Base-by-base conservation (phyloP, 352 stramenopile genomes). In the Pythium apleroticum region DNA sequence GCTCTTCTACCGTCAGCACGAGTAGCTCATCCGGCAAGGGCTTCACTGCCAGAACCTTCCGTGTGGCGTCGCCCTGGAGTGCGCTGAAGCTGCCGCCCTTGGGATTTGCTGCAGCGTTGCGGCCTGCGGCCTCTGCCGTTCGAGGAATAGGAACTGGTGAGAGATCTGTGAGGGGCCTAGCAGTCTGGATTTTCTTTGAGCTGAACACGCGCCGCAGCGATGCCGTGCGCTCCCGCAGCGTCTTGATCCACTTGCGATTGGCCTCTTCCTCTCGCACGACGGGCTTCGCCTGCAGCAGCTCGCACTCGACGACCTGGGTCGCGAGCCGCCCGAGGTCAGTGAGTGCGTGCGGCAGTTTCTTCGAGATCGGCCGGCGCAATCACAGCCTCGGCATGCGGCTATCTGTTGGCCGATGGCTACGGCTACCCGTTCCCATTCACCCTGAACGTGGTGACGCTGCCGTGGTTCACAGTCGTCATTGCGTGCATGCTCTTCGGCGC, bases 341-440 rank as follows among this genome's bases (percentile, higher is more conserved):
- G 20, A 43, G 52, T 8, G 39, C 39, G 24, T 22, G 39, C 5
- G 15, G 39, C 4, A 45, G 6, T n/a, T 20, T 45, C 37, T 4
- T 45, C 17, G 37, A 45, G 12, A 45, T n/a, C 3, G 37, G 37
- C 37, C 19, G n/a, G n/a, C n/a, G n/a, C n/a, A n/a, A n/a, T n/a
- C 28, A 56, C 57, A n/a, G 63, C 65, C 19, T 49, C 55, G 0
- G 41, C 27, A 5, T 52, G 52, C 22, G 52, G 52, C n/a, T 68
- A 66, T 12, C 25, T 35, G 7, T 27, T 75, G 4, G 56, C 69
- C 5, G 41, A 22, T 2, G 33, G 28, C 27, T 56, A 77, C 20
- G 73, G 63, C 6, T 79, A 70, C 25, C 69, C 73, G 15, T 19
- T 79, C 3, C 73, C 73, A 24, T 77, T 79, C 50, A 64, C 66